Evolutionary conservation across 495 filamentous ascomycete genomes (phyloP).

Genomic region (Lasiosphaeria ovina): DNA sequence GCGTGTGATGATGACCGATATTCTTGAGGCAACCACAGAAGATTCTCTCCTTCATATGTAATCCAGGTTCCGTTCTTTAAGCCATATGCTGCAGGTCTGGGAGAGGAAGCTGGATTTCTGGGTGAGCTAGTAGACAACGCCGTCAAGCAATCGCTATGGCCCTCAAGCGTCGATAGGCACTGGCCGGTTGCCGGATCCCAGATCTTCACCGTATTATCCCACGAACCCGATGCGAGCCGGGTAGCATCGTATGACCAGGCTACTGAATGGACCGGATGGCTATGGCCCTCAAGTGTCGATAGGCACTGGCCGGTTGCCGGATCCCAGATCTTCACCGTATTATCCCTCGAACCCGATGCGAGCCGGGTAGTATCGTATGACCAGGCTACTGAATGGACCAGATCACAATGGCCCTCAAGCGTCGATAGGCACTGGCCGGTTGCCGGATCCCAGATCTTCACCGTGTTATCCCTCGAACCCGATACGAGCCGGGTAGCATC

Average conservation of each 20-base stretch:
- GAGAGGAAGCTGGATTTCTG: neutral
- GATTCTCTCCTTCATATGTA: conserved; percentile 18
- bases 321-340: neutral
- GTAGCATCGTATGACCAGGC: neutral
- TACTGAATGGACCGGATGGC: neutral
- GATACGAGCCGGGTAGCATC: neutral
- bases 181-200: neutral
- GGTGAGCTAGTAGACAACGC: neutral
- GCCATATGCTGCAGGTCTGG: conserved; percentile 8
- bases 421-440: neutral
- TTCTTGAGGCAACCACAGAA: conserved; percentile 27
- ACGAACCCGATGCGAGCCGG: neutral
- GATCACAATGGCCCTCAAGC: neutral
- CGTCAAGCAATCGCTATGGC: neutral
- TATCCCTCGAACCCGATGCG: neutral
- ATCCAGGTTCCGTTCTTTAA: conserved; percentile 23
- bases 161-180: neutral
- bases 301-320: neutral
- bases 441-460: neutral
- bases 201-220: neutral
- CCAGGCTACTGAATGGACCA: neutral
- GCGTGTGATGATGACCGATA: conserved; percentile 21
- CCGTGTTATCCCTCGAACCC: neutral
- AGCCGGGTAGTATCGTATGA: neutral
- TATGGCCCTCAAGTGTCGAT: neutral